Percentiles rank a stretch among this genome's conserved stretches.
These are phyloP conservation scores for Xylaria telfairii DNA, from an alignment of 495 filamentous ascomycete genomes.

Conservation along the genomic window DNA sequence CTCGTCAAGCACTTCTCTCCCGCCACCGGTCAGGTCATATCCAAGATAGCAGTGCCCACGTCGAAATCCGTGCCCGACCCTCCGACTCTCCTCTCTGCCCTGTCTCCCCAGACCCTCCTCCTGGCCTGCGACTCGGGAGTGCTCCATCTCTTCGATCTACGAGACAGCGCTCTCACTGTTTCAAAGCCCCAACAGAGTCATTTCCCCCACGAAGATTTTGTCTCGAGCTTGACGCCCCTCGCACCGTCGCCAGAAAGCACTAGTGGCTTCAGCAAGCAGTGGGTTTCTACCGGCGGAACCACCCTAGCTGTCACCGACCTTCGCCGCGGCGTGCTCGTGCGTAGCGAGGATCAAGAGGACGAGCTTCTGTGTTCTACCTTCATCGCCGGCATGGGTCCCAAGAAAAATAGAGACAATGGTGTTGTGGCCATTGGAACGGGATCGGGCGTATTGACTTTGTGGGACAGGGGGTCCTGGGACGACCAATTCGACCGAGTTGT, in stretches of 20 bases:
- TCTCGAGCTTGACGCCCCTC: constrained; percentile 85
- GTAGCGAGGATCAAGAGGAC: constrained; percentile 92
- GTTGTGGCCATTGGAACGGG: constrained; percentile 82
- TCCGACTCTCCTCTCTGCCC: constrained; percentile 76
- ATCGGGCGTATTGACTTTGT: constrained; percentile 82
- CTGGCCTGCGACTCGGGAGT: constrained; percentile 89
- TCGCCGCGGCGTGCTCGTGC: constrained; percentile 77
- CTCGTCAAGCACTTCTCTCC: constrained; percentile 85
- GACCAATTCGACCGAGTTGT: constrained; percentile 89
- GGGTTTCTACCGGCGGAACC: constrained; percentile 87
- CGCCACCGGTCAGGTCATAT: constrained; percentile 77
- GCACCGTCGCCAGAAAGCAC: constrained; percentile 78
- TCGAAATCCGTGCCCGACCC: constrained; percentile 58
- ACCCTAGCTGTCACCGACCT: constrained; percentile 90
- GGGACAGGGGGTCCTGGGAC: constrained; percentile 93
- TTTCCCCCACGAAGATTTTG: constrained; percentile 88
- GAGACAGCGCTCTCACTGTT: constrained; percentile 63
- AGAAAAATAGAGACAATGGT: constrained; percentile 67
- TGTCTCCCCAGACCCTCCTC: constrained; percentile 87
- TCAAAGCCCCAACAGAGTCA: constrained; percentile 76
- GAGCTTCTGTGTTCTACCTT: constrained; percentile 82
- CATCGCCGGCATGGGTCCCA: constrained; percentile 68
- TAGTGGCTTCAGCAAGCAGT: constrained; percentile 88
- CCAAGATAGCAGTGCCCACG: constrained; percentile 72
- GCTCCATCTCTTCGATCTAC: constrained; percentile 89